phyloP scores from a whole-genome alignment of 2,329 filamentous ascomycete species.

The Coniochaeta sp. region DNA sequence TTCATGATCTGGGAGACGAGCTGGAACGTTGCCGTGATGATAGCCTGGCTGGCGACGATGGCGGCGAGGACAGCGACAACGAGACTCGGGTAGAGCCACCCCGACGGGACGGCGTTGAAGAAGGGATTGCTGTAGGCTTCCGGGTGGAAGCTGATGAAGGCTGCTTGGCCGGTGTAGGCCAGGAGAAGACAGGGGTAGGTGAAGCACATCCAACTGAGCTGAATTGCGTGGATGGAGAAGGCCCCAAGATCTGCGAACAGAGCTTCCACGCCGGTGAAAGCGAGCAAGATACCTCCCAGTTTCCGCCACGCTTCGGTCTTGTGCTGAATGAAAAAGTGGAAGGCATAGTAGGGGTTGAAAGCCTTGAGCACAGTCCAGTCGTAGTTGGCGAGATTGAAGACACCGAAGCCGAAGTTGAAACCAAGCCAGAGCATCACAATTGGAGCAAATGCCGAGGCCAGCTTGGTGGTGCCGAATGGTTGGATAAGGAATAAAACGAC shows the following conservation, averaged over 20 bases:
- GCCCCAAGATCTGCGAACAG: constrained; percentile 73
- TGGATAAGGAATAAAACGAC: constrained; percentile 58
- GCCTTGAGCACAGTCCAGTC: constrained; percentile 49
- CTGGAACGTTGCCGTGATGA: constrained; percentile 71
- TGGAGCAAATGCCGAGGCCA: constrained; percentile 56
- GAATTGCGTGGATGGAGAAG: constrained; percentile 63
- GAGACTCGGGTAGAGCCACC: constrained; percentile 58
- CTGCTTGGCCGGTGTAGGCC: constrained; percentile 67
- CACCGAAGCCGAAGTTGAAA: constrained; percentile 55
- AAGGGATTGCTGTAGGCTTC: constrained; percentile 66
- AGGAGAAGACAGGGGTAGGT: constrained; percentile 60
- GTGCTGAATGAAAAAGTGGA: constrained; percentile 53
- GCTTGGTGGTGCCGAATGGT: constrained; percentile 55
- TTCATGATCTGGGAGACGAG: constrained; percentile 65
- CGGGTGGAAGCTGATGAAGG: constrained; percentile 55
- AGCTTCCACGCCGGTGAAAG: constrained; percentile 74
- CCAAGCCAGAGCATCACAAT: constrained; percentile 61
- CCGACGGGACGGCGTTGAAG: constrained; percentile 61
- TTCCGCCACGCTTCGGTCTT: constrained; percentile 54
- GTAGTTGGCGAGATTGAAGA: constrained; percentile 51
- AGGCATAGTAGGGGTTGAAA: constrained; percentile 53
- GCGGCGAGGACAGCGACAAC: constrained; percentile 64
- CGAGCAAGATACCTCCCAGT: constrained; percentile 64
- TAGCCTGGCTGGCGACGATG: constrained; percentile 70
- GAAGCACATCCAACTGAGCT: constrained; percentile 64